phyloP scores from a whole-genome alignment of 495 filamentous ascomycete species.

The Hypoxylon fuscum region DNA sequence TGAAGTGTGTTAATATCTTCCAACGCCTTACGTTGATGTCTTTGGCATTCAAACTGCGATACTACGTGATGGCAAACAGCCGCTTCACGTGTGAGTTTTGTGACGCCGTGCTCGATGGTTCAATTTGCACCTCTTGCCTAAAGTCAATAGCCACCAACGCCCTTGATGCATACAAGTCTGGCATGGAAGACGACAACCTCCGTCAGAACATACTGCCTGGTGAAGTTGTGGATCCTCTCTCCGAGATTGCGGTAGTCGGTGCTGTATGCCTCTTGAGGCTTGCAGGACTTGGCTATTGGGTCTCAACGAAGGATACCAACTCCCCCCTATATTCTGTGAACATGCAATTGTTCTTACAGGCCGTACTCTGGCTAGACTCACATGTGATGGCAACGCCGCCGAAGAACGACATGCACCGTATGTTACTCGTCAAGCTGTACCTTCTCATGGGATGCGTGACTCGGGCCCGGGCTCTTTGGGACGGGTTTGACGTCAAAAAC shows the following conservation, averaged over 20 bases:
- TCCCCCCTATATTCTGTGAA: conserved; percentile 45
- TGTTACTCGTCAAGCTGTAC: conserved; percentile 59
- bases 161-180: conserved; percentile 41
- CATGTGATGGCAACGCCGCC: conserved; percentile 46
- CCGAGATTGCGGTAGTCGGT: conserved; percentile 55
- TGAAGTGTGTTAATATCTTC: conserved; percentile 11
- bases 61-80: conserved; percentile 18
- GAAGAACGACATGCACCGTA: conserved; percentile 48
- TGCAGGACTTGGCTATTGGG: conserved; percentile 33
- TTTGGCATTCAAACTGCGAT: conserved; percentile 22
- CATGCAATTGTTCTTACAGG: conserved; percentile 53
- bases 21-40: conserved; percentile 13
- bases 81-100: conserved; percentile 42
- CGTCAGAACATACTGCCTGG: conserved; percentile 8
- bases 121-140: conserved; percentile 46
- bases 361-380: conserved; percentile 56
- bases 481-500: conserved; percentile 57
- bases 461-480: conserved; percentile 53
- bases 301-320: conserved; percentile 11
- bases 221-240: conserved; percentile 51
- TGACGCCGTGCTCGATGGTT: conserved; percentile 17
- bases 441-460: conserved; percentile 54
- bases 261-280: conserved; percentile 58
- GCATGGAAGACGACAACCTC: conserved; percentile 39
- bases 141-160: conserved; percentile 43